These are phyloP conservation scores for Malus sieversii DNA, from an alignment of 306 rosid species.

Conservation along the genomic window DNA sequence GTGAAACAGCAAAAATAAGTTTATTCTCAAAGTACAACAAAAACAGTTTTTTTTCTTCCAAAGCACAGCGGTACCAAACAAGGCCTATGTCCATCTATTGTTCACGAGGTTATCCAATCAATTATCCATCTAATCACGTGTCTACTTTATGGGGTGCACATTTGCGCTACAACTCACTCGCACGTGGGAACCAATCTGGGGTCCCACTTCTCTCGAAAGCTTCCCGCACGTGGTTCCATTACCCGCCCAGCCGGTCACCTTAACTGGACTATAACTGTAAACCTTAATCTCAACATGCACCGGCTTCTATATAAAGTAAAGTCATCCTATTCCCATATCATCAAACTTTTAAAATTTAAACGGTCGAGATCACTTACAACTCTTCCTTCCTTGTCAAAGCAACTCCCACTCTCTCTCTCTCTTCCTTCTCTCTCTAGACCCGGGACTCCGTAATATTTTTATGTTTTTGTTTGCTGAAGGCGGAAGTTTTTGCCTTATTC, in stretches of 20 bases:
- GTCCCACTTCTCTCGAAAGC: not conserved
- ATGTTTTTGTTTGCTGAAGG: conserved; percentile 9
- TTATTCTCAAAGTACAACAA: too few relatives aligned
- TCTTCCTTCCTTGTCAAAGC: not conserved
- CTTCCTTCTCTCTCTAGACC: not conserved
- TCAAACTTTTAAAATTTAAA: conserved; percentile 11
- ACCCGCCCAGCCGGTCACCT: conserved; percentile 40
- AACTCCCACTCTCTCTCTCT: not conserved
- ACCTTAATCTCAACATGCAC: too few relatives aligned
- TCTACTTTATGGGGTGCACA: not conserved
- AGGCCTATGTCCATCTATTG: not conserved
- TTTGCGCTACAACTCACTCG: conserved; percentile 13
- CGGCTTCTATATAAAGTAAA: not conserved
- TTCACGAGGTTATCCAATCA: not conserved
- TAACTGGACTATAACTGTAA: conserved; percentile 28
- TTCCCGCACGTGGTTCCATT: conserved; percentile 52
- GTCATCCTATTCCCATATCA: not conserved
- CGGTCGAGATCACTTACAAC: conserved; percentile 38
- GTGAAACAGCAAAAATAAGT: too few relatives aligned
- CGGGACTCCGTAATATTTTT: not conserved
- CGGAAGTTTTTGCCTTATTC: conserved; percentile 19
- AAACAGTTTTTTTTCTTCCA: too few relatives aligned
- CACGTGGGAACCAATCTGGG: conserved; percentile 8
- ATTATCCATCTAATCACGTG: not conserved
- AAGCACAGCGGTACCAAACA: too few relatives aligned